These are phyloP conservation scores for Spathaspora girioi DNA, from an alignment of 805 yeast genomes.

Conservation along the genomic window DNA sequence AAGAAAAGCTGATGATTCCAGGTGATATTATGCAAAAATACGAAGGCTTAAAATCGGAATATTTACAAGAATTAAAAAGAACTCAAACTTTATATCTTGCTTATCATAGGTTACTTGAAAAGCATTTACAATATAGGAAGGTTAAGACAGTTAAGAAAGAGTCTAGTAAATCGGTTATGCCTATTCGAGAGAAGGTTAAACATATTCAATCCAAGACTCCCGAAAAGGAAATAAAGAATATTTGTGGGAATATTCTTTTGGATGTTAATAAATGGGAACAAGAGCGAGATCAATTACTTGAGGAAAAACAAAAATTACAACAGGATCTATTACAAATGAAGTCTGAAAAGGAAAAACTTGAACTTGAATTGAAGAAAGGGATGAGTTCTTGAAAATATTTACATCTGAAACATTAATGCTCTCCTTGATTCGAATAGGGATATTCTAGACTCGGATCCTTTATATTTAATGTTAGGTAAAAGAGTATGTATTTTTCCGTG, in stretches of 20 bases:
- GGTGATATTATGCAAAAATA: conserved; percentile 14
- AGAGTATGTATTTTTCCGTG: no score
- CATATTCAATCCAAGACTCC: conserved; percentile 19
- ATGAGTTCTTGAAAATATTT: no score
- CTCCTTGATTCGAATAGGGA: no score
- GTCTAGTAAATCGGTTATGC: conserved; percentile 6
- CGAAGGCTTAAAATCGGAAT: conserved; percentile 20
- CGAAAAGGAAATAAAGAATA: conserved; percentile 15
- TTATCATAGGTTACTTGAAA: conserved; percentile 25
- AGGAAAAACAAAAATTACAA: neutral
- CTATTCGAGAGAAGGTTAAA: conserved; percentile 15
- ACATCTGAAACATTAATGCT: no score
- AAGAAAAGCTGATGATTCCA: conserved; percentile 4
- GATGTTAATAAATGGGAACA: neutral
- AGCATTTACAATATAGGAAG: conserved; percentile 18
- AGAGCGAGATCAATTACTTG: neutral
- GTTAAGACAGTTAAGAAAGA: conserved; percentile 7
- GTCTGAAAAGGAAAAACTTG: neutral
- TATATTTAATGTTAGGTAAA: no score
- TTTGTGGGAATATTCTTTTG: conserved; percentile 19
- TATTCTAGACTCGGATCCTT: no score
- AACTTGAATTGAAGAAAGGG: neutral
- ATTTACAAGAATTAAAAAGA: conserved; percentile 23
- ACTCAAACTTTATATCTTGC: conserved; percentile 26
- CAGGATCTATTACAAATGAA: neutral